Evolutionary conservation across 116 monocot species (phyloP), one percentile per base, ranked within the genome.

Genomic region (Iris pallida): DNA sequence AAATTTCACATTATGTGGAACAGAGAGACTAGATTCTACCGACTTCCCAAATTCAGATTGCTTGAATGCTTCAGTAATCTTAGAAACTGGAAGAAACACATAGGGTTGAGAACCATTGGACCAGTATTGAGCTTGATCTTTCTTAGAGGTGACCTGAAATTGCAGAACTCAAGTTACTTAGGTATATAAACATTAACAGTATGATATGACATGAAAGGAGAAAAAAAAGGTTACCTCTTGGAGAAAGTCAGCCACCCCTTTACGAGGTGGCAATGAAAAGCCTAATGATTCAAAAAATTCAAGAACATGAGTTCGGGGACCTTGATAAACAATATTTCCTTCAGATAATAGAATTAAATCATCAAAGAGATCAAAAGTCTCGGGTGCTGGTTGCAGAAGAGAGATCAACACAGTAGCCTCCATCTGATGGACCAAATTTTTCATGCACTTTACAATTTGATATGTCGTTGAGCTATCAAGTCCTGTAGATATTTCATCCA

Each of bases 401-500:
- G 79, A 79, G 43, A 79, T 79, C 16, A 79, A 8, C 16, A 82
- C 74, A 5, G 82, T 82, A 47, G 60, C 70, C 54, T 82, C 73
- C 59, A 76, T 56, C 41, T 76, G 71, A 68, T 76, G 81, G 51
- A 81, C 81, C 72, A 72, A 68, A 47, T 78, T 78, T 40, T 65
- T 44, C 13, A 82, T 74, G 52, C 58, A 82, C 53, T 82, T 82
- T 3, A 82, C 82, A 61, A 78, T 78, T 64, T 82, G 78, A 69
- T 73, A 82, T 13, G 82, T 82, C 5, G 78, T 82, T 18, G 73
- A 64, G 18, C 82, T 82, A 59, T 82, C 82, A 47, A 82, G 82
- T 8, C 77, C 82, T 14, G 77, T 82, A n/a, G 82, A 82, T 78
- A 82, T 78, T 78, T 82, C 82, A 73, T 82, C 82, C 82, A 63